Conservation (phyloP, 2,329 filamentous ascomycete genomes). For the Myriangium duriaei region DNA sequence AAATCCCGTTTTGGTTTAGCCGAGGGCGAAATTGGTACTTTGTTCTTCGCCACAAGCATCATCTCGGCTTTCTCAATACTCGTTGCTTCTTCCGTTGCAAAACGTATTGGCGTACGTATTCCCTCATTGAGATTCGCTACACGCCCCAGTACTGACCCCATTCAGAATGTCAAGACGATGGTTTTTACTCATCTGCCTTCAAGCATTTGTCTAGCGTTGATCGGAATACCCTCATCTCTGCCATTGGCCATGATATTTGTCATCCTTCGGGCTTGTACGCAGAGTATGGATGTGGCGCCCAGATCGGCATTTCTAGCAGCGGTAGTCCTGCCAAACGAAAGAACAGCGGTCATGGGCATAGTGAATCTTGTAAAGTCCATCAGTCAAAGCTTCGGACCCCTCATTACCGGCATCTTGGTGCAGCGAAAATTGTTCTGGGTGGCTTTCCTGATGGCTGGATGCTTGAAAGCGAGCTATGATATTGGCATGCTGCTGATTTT, state of each 20-base stretch:
- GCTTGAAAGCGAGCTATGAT: constrained; percentile 43
- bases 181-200: constrained; percentile 52
- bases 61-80: constrained; percentile 9
- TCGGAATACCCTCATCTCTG: constrained; percentile 44
- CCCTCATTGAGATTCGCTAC: background rate
- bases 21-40: constrained; percentile 9
- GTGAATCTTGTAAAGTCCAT: constrained; percentile 58
- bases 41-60: constrained; percentile 9
- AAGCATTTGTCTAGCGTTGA: constrained; percentile 46
- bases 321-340: constrained; percentile 49
- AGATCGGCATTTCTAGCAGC: constrained; percentile 57
- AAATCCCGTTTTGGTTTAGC: constrained; percentile 8
- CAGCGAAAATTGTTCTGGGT: constrained; percentile 46
- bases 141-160: background rate
- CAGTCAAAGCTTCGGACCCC: constrained; percentile 48
- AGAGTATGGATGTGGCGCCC: constrained; percentile 60
- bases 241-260: constrained; percentile 47
- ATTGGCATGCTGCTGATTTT: constrained; percentile 22
- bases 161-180: constrained; percentile 39
- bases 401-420: constrained; percentile 52
- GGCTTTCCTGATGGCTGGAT: constrained; percentile 50
- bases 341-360: constrained; percentile 59
- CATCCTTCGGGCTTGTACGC: constrained; percentile 47
- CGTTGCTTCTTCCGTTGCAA: constrained; percentile 10
- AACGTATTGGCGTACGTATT: constrained; percentile 9